Evolutionary conservation across 2,329 filamentous ascomycete species (phyloP).

Genomic region (Falciphora oryzae): DNA sequence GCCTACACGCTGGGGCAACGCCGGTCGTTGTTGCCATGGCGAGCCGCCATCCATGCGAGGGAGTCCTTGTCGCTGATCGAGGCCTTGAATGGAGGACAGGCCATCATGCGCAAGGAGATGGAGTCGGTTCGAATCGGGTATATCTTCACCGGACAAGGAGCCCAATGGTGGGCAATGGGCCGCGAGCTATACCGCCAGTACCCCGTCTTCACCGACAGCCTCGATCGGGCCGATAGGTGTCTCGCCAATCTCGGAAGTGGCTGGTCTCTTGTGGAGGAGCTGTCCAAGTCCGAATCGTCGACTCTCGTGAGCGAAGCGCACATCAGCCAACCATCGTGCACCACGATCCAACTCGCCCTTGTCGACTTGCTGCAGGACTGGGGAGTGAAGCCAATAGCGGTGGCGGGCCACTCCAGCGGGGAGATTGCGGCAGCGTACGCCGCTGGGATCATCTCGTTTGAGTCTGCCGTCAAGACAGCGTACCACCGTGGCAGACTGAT

Average conservation of each 20-base stretch:
- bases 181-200: slow-evolving; percentile 33
- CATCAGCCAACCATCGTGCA: slow-evolving; percentile 34
- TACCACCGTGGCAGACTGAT: slow-evolving; percentile 44
- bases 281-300: slow-evolving; percentile 28
- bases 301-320: slow-evolving; percentile 31
- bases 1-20: slow-evolving; percentile 43
- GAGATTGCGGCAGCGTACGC: slow-evolving; percentile 43
- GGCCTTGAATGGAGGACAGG: slow-evolving; percentile 33
- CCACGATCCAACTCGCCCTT: slow-evolving; percentile 33
- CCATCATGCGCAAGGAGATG: slow-evolving; percentile 29
- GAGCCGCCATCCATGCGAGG: slow-evolving; percentile 36
- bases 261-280: slow-evolving; percentile 32
- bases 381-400: slow-evolving; percentile 29
- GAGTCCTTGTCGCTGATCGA: slow-evolving; percentile 40
- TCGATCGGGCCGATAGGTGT: slow-evolving; percentile 29
- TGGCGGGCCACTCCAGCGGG: slow-evolving; percentile 35
- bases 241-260: slow-evolving; percentile 24
- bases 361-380: slow-evolving; percentile 30
- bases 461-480: slow-evolving; percentile 40
- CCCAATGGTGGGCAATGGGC: slow-evolving; percentile 37
- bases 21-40: slow-evolving; percentile 36
- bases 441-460: slow-evolving; percentile 36
- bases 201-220: slow-evolving; percentile 28
- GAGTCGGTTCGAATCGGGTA: slow-evolving; percentile 32
- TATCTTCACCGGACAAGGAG: slow-evolving; percentile 37